Evolutionary conservation across 2,329 filamentous ascomycete species (phyloP), one percentile per base, ranked within the genome.

Genomic region (Lasiodiplodia hormozganensis): DNA sequence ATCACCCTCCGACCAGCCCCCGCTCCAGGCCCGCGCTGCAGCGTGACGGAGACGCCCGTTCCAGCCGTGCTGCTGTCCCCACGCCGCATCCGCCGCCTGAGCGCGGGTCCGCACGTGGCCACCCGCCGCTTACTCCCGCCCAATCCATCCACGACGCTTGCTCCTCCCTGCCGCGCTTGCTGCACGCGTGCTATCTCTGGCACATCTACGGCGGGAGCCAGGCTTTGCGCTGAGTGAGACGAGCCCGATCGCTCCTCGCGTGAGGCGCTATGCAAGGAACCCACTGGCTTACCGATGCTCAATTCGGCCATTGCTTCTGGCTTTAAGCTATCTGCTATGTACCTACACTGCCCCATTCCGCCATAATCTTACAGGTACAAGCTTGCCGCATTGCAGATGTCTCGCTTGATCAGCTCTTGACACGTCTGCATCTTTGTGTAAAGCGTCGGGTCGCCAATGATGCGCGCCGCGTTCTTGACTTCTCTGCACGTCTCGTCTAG

Each of bases 391-490:
- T 79, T 80, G 70, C 78, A 80, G 64, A 80, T 80, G 69, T 80
- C 78, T 69, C 78, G 79, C 86, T 97, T 96, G 78, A 99, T 99
- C 87, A 97, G 87, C 85, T 99, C 96, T 86, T 98, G 95, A 73
- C 95, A 96, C 71, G 90, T 90, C 82, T 97, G 91, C 95, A 99
- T 99, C 87, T 99, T 99, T 73, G 90, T 89, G 79, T 97, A 97
- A 73, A 99, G 82, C 68, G 91, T 91, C 3, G 96, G 96, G 78
- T 99, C 96, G 28, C 96, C 96, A 73, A 99, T 94, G 72, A 99
- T 93, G 72, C 96, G 87, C 34, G 96, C 96, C 47, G 96, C 95
- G 78, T 97, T 98, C 86, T 97, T 97, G 68, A 98, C 96, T 81
- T 99, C 96, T 58, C 96, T 87, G 77, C 96, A 99, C 10, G 94